Percentiles rank a stretch among this genome's conserved stretches.
Conservation (phyloP, 345 rosid genomes). For the Citrus sinensis region DVS_A1.0 CM039163.1:42381001-42381500, state of each 20-base stretch:
- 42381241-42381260: neutral
- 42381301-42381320: neutral
- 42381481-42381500: neutral
- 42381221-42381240: neutral
- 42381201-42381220: neutral
- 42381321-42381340: neutral
- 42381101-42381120: neutral
- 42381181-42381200: neutral
- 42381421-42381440: neutral
- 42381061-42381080: no score
- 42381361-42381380: neutral
- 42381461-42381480: neutral
- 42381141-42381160: no score
- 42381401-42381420: neutral
- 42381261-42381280: neutral
- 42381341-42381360: neutral
- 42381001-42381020: neutral
- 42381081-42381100: neutral
- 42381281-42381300: no score
- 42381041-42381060: no score
- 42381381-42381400: neutral
- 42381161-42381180: neutral
- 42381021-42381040: neutral
- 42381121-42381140: no score
- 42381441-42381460: neutral